phyloP scores from a whole-genome alignment of 305 asterid species.

The Nicotiana rustica region DNA sequence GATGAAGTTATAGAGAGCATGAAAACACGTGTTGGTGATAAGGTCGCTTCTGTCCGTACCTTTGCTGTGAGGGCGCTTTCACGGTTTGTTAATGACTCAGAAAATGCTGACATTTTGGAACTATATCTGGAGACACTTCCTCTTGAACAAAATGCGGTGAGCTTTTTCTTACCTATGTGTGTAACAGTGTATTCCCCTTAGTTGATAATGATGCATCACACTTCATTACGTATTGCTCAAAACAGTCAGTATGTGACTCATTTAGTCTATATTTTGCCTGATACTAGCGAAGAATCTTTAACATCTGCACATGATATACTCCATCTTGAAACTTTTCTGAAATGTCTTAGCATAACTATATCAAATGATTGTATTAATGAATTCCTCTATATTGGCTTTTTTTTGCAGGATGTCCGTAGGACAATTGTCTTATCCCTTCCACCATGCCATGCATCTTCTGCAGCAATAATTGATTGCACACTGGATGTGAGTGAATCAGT shows the following conservation, averaged over 20 bases:
- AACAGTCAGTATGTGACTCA: not conserved
- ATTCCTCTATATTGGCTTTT: slow-evolving; percentile 8
- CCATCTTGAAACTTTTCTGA: slow-evolving; percentile 1
- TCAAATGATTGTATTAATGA: slow-evolving; percentile 10
- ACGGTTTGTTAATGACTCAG: slow-evolving; percentile 83
- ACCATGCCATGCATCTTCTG: slow-evolving; percentile 73
- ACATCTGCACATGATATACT: not conserved
- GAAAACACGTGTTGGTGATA: slow-evolving; percentile 80
- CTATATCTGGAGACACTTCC: slow-evolving; percentile 76
- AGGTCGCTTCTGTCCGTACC: slow-evolving; percentile 75
- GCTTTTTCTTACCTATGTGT: slow-evolving; percentile 32
- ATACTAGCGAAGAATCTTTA: not conserved
- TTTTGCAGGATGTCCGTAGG: slow-evolving; percentile 89
- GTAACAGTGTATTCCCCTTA: not conserved
- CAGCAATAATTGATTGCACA: slow-evolving; percentile 77
- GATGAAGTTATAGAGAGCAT: slow-evolving; percentile 89
- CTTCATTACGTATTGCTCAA: not conserved
- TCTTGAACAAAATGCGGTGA: slow-evolving; percentile 80
- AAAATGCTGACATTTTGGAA: slow-evolving; percentile 80
- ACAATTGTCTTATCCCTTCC: slow-evolving; percentile 83
- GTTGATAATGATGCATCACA: not conserved
- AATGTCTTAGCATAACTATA: not conserved
- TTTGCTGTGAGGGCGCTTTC: slow-evolving; percentile 88
- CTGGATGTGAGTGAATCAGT: slow-evolving; percentile 89
- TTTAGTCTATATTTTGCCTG: not conserved